phyloP scores from a whole-genome alignment of 2,329 filamentous ascomycete genomes.

The Metarhizium guizhouense region DNA sequence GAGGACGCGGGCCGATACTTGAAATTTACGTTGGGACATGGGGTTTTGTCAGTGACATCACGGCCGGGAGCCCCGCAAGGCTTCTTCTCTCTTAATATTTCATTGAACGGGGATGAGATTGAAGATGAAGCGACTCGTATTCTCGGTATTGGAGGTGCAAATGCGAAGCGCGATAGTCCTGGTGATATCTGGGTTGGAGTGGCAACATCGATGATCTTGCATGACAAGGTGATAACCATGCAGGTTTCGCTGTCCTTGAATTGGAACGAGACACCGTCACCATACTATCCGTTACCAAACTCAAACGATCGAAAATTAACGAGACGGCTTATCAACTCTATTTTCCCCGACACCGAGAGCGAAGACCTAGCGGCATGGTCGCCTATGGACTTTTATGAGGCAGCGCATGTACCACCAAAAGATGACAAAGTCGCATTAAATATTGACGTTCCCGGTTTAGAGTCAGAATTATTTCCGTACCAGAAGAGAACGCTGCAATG shows the following conservation, averaged over 20 bases:
- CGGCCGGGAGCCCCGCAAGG: slow-evolving; percentile 6
- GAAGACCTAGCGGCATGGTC: slow-evolving; percentile 23
- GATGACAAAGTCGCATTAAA: slow-evolving; percentile 26
- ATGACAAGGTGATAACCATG: slow-evolving; percentile 17
- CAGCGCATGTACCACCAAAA: slow-evolving; percentile 52
- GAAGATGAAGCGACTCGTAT: slow-evolving; percentile 12
- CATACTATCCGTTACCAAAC: slow-evolving; percentile 20
- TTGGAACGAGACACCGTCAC: slow-evolving; percentile 32
- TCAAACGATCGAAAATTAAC: slow-evolving; percentile 22
- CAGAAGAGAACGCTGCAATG: slow-evolving; percentile 63
- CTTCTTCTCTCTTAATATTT: slow-evolving; percentile 10
- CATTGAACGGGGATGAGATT: slow-evolving; percentile 14
- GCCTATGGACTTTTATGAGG: slow-evolving; percentile 58
- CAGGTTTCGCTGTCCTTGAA: slow-evolving; percentile 26
- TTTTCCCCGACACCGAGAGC: slow-evolving; percentile 17
- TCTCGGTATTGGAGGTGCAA: slow-evolving; percentile 8
- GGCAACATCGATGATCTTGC: slow-evolving; percentile 21
- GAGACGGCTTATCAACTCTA: slow-evolving; percentile 25
- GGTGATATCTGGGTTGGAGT: slow-evolving; percentile 28
- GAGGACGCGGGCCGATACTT: slow-evolving; percentile 15
- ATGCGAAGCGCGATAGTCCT: slow-evolving; percentile 10
- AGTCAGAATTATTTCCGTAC: slow-evolving; percentile 57
- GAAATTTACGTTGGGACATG: slow-evolving; percentile 8
- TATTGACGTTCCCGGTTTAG: slow-evolving; percentile 34
- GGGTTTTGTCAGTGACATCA: slow-evolving; percentile 12